Base-by-base conservation (phyloP, 1,284 basidiomycete genomes). In the Rhizoctonia solani region DNA sequence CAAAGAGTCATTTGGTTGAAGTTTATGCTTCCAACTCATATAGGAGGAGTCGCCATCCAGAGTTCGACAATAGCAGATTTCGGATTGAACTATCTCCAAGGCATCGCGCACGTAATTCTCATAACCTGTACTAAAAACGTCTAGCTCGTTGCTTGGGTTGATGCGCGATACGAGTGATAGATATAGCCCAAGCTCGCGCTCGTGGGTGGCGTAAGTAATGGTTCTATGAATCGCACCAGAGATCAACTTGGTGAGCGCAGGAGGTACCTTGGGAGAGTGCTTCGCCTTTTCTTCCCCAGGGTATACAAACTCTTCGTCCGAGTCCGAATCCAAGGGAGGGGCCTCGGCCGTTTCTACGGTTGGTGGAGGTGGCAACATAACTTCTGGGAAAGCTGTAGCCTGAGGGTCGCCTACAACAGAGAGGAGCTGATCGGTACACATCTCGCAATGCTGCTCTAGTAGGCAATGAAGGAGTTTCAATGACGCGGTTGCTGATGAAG, bases 61-160 rank as follows among this genome's bases (percentile, higher is more conserved):
- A 27, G 79, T 78, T 39, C 81, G 74, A 39, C 77, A 80, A 73
- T 85, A 89, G 44, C 84, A 84, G 9, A 79, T 77, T 71, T 90
- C 88, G 63, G 77, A 80, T 73, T 89, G 85, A 49, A 93, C 86
- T 1, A 85, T 81, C 32, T 83, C 75, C 25, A 94, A 77, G 1
- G 92, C 92, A 73, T 96, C 93, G 13, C 82, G 81, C 39, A 96
- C 81, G 76, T 95, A 96, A 72, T 90, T 86, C 41, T 90, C 86
- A 72, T 93, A 95, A 16, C 91, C 90, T 0, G 91, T 90, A 74
- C 90, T 92, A 75, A 92, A 88, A n/a, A 83, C 83, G 69, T 92
- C 88, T 27, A 82, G 82, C 69, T 82, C 82, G 71, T 89, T 85
- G 0, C 85, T 84, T 13, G 89, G 88, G 74, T 95, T 90, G 27